Evolutionary conservation across 345 rosid species (phyloP).

Genomic region (Mallotus nudiflorus): DNA sequence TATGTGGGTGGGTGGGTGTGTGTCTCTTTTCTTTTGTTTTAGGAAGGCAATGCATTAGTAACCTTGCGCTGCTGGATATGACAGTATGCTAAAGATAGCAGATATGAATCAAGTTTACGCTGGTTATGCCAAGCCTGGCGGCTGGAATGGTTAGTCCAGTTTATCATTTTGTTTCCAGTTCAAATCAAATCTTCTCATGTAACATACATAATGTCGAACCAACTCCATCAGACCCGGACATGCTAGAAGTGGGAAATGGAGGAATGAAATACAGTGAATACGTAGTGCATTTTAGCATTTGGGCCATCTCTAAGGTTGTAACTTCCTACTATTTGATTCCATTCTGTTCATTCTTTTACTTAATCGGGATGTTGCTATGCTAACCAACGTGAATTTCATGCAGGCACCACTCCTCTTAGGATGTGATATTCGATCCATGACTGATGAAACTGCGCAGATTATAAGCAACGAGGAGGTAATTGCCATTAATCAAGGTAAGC

Average conservation of each 20-base stretch:
- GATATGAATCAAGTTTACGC: constrained; percentile 28
- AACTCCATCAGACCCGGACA: constrained; percentile 21
- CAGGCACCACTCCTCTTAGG: constrained; percentile 62
- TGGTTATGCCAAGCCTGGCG: constrained; percentile 26
- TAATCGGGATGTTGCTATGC: no score
- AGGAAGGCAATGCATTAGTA: no score
- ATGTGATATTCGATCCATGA: constrained; percentile 45
- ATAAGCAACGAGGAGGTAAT: constrained; percentile 53
- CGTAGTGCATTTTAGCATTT: constrained; percentile 77
- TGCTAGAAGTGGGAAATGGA: constrained; percentile 35
- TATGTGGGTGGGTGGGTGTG: no score
- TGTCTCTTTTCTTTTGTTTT: no score
- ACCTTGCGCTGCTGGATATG: no score
- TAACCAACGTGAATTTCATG: no score
- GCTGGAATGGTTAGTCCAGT: constrained; percentile 33
- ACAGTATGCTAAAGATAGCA: constrained; percentile 20
- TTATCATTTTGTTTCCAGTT: no score
- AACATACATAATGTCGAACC: no score
- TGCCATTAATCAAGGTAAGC: constrained; percentile 63
- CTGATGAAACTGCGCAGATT: constrained; percentile 30
- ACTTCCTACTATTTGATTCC: no score
- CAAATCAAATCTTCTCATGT: no score
- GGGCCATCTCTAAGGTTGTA: constrained; percentile 96
- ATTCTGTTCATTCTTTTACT: no score
- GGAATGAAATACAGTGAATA: constrained; percentile 81